A percentile compares a stretch with the other conserved stretches of the same genome.
Evolutionary conservation across 257 asterid species (phyloP).

Genomic region (Voacanga thouarsii): DNA sequence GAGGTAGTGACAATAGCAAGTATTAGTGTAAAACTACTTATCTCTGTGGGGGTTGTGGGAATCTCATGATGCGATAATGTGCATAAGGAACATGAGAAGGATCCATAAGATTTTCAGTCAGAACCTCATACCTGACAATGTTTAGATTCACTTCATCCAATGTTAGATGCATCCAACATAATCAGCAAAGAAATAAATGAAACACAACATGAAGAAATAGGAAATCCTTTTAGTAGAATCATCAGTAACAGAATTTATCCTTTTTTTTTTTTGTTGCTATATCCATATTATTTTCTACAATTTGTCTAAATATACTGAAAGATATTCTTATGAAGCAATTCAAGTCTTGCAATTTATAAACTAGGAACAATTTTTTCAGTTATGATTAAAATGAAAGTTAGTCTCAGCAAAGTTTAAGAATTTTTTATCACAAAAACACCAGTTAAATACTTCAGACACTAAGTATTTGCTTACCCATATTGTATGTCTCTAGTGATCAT

Average conservation of each 20-base stretch:
- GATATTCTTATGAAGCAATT: not conserved
- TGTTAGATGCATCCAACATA: not conserved
- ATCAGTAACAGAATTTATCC: not conserved
- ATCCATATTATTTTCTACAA: too few relatives aligned
- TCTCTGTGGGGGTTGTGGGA: slow-evolving; percentile 59
- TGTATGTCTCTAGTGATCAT: slow-evolving; percentile 70
- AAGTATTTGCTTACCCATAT: slow-evolving; percentile 56
- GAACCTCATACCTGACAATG: slow-evolving; percentile 68
- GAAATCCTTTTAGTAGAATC: not conserved
- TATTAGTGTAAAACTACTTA: slow-evolving; percentile 41
- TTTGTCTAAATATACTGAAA: not conserved
- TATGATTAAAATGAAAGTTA: slow-evolving; percentile 3
- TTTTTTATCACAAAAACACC: not conserved
- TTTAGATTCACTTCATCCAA: not conserved
- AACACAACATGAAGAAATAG: not conserved
- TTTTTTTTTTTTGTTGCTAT: too few relatives aligned
- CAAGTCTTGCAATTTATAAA: not conserved
- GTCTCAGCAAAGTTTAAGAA: slow-evolving; percentile 1
- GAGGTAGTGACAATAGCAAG: slow-evolving; percentile 6
- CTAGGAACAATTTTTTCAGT: not conserved
- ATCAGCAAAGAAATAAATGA: not conserved
- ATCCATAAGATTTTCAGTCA: slow-evolving; percentile 93
- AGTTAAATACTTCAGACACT: not conserved
- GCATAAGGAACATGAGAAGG: slow-evolving; percentile 96
- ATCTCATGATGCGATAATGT: slow-evolving; percentile 73